Evolutionary conservation across 371 early-diverging fungal species (phyloP).

Genomic region (Entomophthora muscae): DNA sequence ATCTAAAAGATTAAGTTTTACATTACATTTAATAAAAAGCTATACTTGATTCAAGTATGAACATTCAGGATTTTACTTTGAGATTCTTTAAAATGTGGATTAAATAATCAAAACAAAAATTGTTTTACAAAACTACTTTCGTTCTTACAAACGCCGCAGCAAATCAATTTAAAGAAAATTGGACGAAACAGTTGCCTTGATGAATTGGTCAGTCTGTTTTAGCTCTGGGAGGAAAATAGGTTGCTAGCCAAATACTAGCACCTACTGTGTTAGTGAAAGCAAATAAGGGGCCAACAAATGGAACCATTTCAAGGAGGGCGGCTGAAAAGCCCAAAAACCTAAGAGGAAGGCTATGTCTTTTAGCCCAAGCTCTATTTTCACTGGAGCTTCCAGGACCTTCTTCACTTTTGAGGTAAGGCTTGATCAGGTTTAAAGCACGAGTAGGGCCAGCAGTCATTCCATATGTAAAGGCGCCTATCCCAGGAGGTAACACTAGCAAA

Average conservation of each 20-base stretch:
- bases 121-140: too few relatives aligned
- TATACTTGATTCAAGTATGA: too few relatives aligned
- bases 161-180: too few relatives aligned
- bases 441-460: not conserved
- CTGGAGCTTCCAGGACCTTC: not conserved
- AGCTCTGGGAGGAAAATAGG: not conserved
- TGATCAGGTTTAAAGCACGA: not conserved
- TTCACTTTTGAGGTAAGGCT: not conserved
- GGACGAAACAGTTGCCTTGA: too few relatives aligned
- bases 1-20: too few relatives aligned
- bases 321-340: constrained; percentile 2
- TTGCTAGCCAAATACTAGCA: constrained; percentile 3
- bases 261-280: constrained; percentile 7
- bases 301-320: not conserved
- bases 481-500: not conserved
- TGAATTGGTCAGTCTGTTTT: too few relatives aligned
- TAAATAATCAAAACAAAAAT: too few relatives aligned
- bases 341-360: not conserved
- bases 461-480: not conserved
- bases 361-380: not conserved
- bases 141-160: too few relatives aligned
- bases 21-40: too few relatives aligned
- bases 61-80: too few relatives aligned
- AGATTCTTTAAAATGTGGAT: too few relatives aligned
- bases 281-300: not conserved